Conservation (phyloP, 495 filamentous ascomycete genomes). For the Xylaria longipes region DNA sequence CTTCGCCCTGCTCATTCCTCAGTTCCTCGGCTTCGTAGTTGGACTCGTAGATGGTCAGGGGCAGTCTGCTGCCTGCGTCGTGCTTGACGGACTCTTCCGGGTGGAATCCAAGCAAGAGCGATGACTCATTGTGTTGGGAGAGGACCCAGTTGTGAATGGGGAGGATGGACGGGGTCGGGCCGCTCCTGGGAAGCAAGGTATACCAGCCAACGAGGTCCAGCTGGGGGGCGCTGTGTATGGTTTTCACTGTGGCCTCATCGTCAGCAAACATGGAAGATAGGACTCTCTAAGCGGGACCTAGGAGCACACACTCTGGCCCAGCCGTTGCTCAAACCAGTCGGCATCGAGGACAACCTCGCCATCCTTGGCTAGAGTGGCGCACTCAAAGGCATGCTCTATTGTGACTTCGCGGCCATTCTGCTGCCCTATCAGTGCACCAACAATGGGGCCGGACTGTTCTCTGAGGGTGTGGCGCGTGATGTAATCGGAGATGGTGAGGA, state of each 20-base stretch:
- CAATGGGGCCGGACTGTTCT: conserved; percentile 72
- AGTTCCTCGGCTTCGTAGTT: conserved; percentile 70
- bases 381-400: conserved; percentile 91
- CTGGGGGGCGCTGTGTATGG: conserved; percentile 80
- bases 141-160: conserved; percentile 80
- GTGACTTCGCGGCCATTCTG: conserved; percentile 90
- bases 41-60: conserved; percentile 88
- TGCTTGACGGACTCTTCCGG: conserved; percentile 60
- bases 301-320: conserved; percentile 77
- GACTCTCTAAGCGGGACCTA: background rate
- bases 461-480: conserved; percentile 89
- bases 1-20: conserved; percentile 60
- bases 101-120: conserved; percentile 89
- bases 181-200: conserved; percentile 75
- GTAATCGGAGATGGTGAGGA: conserved; percentile 96
- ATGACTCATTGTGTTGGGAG: conserved; percentile 77
- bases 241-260: conserved; percentile 66
- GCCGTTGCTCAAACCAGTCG: conserved; percentile 76
- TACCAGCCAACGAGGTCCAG: conserved; percentile 97
- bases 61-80: conserved; percentile 76
- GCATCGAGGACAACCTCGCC: conserved; percentile 63
- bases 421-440: conserved; percentile 87
- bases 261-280: conserved; percentile 20
- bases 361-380: conserved; percentile 56
- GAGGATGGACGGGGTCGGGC: conserved; percentile 70